phyloP scores from a whole-genome alignment of 495 filamentous ascomycete genomes.

The Pseudoneurospora amorphoporcata region DNA sequence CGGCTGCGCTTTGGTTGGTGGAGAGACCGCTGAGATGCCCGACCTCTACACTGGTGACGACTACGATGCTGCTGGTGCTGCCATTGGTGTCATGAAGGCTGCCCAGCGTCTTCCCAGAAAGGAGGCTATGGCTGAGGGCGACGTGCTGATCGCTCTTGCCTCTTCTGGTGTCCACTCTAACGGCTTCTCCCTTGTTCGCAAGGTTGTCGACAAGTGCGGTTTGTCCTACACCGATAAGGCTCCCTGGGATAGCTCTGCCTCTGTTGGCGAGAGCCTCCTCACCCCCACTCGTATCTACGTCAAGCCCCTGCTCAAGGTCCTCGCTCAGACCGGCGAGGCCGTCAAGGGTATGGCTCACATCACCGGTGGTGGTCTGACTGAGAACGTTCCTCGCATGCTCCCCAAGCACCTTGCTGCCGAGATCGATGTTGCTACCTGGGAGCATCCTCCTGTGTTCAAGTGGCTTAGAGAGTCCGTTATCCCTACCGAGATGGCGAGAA shows the following conservation, averaged over 20 bases:
- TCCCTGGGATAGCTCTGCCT: conserved; percentile 51
- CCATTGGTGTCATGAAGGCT: conserved; percentile 69
- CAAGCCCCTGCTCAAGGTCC: conserved; percentile 54
- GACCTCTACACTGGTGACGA: conserved; percentile 74
- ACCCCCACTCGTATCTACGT: conserved; percentile 80
- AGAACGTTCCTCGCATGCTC: conserved; percentile 91
- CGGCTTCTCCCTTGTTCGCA: conserved; percentile 87
- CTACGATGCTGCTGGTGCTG: conserved; percentile 84
- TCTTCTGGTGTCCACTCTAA: conserved; percentile 88
- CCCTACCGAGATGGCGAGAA: conserved; percentile 67
- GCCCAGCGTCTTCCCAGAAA: conserved; percentile 63
- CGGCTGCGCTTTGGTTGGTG: conserved; percentile 82
- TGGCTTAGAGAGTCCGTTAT: conserved; percentile 76
- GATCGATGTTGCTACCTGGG: conserved; percentile 64
- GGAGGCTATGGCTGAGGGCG: conserved; percentile 64
- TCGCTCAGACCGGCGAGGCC: conserved; percentile 26
- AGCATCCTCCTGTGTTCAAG: conserved; percentile 60
- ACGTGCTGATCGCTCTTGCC: conserved; percentile 72
- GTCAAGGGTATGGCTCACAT: conserved; percentile 92
- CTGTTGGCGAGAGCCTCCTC: conserved; percentile 64
- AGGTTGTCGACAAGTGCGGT: conserved; percentile 65
- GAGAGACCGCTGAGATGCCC: conserved; percentile 97
- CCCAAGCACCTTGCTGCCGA: conserved; percentile 62
- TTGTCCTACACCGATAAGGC: conserved; percentile 57
- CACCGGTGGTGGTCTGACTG: conserved; percentile 82